Conservation (phyloP, 2,329 filamentous ascomycete species). For the Talaromyces sp. region DNA sequence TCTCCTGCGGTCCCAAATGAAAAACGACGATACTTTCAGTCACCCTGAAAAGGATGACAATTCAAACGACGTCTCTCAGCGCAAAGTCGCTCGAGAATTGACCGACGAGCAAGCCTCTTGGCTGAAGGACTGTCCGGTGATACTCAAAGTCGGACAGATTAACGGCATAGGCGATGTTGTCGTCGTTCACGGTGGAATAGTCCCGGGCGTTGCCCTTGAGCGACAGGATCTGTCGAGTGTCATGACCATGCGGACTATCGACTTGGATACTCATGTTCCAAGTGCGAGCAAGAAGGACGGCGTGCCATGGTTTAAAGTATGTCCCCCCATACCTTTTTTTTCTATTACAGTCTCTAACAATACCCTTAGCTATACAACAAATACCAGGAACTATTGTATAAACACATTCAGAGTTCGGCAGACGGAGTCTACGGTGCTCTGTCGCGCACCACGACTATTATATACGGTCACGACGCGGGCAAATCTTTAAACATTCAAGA, state of each 20-base stretch:
- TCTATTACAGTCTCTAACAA: neutral
- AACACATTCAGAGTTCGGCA: neutral
- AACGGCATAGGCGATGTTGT: conserved; percentile 57
- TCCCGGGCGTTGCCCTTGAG: conserved; percentile 65
- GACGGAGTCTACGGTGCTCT: conserved; percentile 1
- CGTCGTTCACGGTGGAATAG: conserved; percentile 80
- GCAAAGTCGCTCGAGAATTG: conserved; percentile 52
- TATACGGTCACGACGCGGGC: conserved; percentile 84
- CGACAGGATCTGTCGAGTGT: conserved; percentile 71
- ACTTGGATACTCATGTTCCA: conserved; percentile 56
- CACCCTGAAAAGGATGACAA: conserved; percentile 18
- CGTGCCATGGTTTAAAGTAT: conserved; percentile 59
- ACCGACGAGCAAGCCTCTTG: conserved; percentile 59
- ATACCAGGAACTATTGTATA: conserved; percentile 17
- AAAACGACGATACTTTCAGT: conserved; percentile 17
- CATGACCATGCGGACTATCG: conserved; percentile 87
- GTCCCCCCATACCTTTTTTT: neutral
- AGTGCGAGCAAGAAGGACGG: conserved; percentile 45
- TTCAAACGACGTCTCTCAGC: conserved; percentile 34
- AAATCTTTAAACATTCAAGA: conserved; percentile 59
- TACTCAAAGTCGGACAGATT: conserved; percentile 64
- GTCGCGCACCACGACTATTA: conserved; percentile 55
- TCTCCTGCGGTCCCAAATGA: conserved; percentile 51
- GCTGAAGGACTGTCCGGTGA: conserved; percentile 68
- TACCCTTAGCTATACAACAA: conserved; percentile 45